Evolutionary conservation across 495 filamentous ascomycete species (phyloP).

Genomic region (Penicillium cosmopolitanum): DNA sequence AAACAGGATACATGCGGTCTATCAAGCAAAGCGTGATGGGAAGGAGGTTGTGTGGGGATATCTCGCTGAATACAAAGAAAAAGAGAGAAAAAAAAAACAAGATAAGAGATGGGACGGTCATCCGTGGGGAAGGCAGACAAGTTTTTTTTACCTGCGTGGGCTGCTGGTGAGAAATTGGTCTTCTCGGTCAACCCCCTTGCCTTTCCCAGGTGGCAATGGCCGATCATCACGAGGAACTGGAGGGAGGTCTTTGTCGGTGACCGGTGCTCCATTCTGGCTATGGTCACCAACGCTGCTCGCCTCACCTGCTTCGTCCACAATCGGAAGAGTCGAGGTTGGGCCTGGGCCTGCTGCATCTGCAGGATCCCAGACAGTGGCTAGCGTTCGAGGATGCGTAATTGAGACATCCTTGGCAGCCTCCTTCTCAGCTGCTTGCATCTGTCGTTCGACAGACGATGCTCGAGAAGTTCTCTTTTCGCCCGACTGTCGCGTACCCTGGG

Average conservation of each 20-base stretch:
- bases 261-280: slow-evolving; percentile 37
- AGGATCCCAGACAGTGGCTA: slow-evolving; percentile 56
- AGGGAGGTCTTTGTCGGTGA: slow-evolving; percentile 57
- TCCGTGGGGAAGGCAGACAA: no score
- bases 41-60: slow-evolving; percentile 18
- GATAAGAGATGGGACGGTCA: slow-evolving; percentile 8
- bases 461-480: slow-evolving; percentile 38
- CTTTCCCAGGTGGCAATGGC: slow-evolving; percentile 26
- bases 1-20: slow-evolving; percentile 11
- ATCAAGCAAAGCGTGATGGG: slow-evolving; percentile 28
- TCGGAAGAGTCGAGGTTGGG: slow-evolving; percentile 74
- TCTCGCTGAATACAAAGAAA: slow-evolving; percentile 30
- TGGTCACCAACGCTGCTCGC: slow-evolving; percentile 68
- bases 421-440: slow-evolving; percentile 49
- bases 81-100: slow-evolving; percentile 22
- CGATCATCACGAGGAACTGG: slow-evolving; percentile 45
- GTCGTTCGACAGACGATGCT: slow-evolving; percentile 50
- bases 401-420: slow-evolving; percentile 59
- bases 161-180: slow-evolving; percentile 5
- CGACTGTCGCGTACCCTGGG: slow-evolving; percentile 23
- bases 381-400: slow-evolving; percentile 56
- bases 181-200: slow-evolving; percentile 29
- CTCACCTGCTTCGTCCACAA: slow-evolving; percentile 91
- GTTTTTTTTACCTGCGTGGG: neutral
- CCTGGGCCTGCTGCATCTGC: slow-evolving; percentile 57